Evolutionary conservation across 441 rosid genomes (phyloP).

Genomic region (Pelargonium australe): DNA sequence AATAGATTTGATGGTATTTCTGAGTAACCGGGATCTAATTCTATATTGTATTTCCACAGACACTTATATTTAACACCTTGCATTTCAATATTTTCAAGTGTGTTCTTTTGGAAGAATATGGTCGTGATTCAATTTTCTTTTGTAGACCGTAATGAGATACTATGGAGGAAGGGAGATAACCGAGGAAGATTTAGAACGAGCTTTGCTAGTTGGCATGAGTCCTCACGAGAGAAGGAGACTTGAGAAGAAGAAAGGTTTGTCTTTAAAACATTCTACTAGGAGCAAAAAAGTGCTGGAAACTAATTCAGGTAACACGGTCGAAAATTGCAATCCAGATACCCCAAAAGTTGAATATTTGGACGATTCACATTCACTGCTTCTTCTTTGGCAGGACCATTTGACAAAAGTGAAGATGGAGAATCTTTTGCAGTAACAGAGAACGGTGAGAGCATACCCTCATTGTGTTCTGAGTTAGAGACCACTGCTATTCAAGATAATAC

Average conservation of each 20-base stretch:
- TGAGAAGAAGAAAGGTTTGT: slow-evolving; percentile 55
- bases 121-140: slow-evolving; percentile 8
- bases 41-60: neutral
- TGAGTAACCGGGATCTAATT: neutral
- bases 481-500: slow-evolving; percentile 17
- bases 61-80: neutral
- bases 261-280: slow-evolving; percentile 32
- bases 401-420: slow-evolving; percentile 21
- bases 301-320: slow-evolving; percentile 6
- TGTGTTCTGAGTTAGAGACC: slow-evolving; percentile 19
- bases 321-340: slow-evolving; percentile 18
- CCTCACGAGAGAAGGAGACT: slow-evolving; percentile 70
- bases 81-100: neutral
- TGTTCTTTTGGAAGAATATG: neutral
- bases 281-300: slow-evolving; percentile 27
- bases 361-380: slow-evolving; percentile 11
- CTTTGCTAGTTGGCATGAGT: slow-evolving; percentile 80
- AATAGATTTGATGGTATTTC: slow-evolving; percentile 1
- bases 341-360: slow-evolving; percentile 17
- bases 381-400: slow-evolving; percentile 15
- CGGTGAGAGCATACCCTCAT: slow-evolving; percentile 18
- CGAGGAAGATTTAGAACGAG: slow-evolving; percentile 71
- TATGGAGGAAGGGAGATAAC: slow-evolving; percentile 86
- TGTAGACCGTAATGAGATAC: slow-evolving; percentile 64
- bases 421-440: slow-evolving; percentile 16